Evolutionary conservation across 768 basidiomycete species (phyloP).

Genomic region (Amanita subjunquillea): DNA sequence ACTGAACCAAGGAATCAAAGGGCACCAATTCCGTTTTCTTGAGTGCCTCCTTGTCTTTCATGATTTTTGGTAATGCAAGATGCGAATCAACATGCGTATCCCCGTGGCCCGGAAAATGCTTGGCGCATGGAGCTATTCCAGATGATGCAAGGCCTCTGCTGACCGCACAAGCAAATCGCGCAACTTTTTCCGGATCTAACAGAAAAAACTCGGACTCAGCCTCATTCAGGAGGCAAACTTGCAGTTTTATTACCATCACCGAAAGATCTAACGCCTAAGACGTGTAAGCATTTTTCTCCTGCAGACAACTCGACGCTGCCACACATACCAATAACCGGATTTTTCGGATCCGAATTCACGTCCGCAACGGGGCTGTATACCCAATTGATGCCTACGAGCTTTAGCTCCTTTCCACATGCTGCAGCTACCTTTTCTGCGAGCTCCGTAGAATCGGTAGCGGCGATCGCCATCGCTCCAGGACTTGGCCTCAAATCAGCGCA

Average conservation of each 20-base stretch:
- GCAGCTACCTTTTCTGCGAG: constrained; percentile 32
- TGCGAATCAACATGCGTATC: constrained; percentile 69
- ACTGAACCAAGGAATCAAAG: constrained; percentile 35
- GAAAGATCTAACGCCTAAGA: constrained; percentile 56
- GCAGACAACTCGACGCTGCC: constrained; percentile 8
- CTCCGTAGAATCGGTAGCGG: constrained; percentile 38
- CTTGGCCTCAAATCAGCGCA: constrained; percentile 19
- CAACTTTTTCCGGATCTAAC: constrained; percentile 47
- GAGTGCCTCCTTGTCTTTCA: constrained; percentile 34
- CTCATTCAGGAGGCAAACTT: background rate
- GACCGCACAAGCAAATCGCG: constrained; percentile 35
- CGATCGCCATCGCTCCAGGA: constrained; percentile 67
- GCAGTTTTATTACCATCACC: constrained; percentile 43
- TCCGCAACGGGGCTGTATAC: constrained; percentile 63
- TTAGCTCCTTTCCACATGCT: constrained; percentile 47
- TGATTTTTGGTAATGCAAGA: constrained; percentile 51
- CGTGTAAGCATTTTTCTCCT: background rate
- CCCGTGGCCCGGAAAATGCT: constrained; percentile 67
- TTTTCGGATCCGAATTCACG: constrained; percentile 57
- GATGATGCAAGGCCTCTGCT: constrained; percentile 34
- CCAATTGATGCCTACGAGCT: constrained; percentile 60
- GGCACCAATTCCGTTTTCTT: constrained; percentile 43
- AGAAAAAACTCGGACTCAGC: background rate
- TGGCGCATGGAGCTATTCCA: constrained; percentile 50
- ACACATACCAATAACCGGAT: constrained; percentile 56